Percentiles rank a stretch among this genome's conserved stretches.
phyloP scores from a whole-genome alignment of 2,329 filamentous ascomycete genomes.

The Sporothrix mexicana region DNA sequence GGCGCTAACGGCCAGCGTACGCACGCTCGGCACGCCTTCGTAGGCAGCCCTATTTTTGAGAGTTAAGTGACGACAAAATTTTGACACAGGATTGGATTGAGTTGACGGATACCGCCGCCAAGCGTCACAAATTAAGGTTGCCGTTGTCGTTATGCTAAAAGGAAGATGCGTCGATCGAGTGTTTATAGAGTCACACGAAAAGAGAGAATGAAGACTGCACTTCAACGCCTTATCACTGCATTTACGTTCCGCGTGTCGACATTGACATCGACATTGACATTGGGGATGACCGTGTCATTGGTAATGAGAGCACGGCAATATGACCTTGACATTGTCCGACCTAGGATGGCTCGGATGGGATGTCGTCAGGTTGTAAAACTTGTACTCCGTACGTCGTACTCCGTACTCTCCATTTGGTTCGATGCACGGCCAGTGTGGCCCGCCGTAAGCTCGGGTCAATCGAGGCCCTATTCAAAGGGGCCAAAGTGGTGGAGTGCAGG shows the following conservation, averaged over 20 bases:
- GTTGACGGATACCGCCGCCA: no score
- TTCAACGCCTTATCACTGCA: background rate
- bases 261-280: background rate
- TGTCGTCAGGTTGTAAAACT: background rate
- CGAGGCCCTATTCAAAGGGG: background rate
- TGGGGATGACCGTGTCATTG: background rate
- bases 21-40: slow-evolving; percentile 13
- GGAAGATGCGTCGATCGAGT: no score
- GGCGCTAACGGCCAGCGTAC: background rate
- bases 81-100: background rate
- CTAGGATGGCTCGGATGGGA: background rate
- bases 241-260: background rate
- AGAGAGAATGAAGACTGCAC: no score
- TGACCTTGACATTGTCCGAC: background rate
- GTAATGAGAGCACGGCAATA: no score
- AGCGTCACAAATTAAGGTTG: no score
- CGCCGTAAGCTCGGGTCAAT: slow-evolving; percentile 27
- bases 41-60: slow-evolving; percentile 1
- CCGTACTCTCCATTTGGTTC: background rate
- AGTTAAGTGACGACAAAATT: background rate
- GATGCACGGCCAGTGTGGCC: background rate
- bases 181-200: no score
- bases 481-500: background rate
- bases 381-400: no score
- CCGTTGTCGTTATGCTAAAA: no score